Conservation (phyloP, 257 asterid species). For the Solanum etuberosum region DNA sequence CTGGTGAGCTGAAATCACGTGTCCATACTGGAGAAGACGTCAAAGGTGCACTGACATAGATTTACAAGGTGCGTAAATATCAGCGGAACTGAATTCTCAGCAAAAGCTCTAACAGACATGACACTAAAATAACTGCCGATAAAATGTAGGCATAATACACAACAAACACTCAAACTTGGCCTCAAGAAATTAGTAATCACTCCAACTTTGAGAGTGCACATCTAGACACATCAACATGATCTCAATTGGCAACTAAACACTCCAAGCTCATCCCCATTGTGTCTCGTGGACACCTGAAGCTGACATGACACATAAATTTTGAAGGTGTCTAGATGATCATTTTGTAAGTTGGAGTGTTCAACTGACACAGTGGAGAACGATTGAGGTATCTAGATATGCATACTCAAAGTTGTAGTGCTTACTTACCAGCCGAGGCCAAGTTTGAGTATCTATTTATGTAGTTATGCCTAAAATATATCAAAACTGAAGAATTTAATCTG, state of each 20-base stretch:
- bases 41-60: slow-evolving; percentile 76
- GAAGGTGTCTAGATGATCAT: not conserved
- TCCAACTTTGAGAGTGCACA: not conserved
- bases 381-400: not conserved
- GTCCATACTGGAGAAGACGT: slow-evolving; percentile 92
- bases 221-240: not conserved
- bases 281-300: not conserved
- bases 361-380: not conserved
- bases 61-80: slow-evolving; percentile 2
- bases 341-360: not conserved
- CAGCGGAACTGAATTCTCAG: not conserved
- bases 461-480: not conserved
- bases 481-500: not conserved
- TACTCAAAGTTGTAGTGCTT: not conserved
- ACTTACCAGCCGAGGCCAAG: not conserved
- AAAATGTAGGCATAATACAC: not conserved
- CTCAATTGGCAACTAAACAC: not conserved
- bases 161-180: not conserved
- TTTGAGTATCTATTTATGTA: not conserved
- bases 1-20: slow-evolving; percentile 73
- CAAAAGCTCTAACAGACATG: not conserved
- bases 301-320: not conserved
- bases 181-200: not conserved
- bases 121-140: not conserved
- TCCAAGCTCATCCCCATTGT: not conserved